Evolutionary conservation across 2,329 filamentous ascomycete genomes (phyloP).

Genomic region (Lachnellula subtilissima): DNA sequence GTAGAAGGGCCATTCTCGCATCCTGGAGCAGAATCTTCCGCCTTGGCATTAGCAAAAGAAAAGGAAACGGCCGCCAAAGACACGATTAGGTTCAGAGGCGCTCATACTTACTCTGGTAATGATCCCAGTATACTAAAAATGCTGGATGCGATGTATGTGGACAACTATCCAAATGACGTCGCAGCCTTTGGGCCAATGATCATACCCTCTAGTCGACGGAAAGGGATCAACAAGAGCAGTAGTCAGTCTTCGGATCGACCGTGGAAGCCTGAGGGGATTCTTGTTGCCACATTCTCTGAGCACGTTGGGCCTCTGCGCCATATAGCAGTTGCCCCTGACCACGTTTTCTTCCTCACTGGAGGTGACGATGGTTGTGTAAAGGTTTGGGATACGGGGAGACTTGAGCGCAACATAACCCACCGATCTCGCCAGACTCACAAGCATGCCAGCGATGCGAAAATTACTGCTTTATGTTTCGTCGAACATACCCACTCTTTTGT

Average conservation of each 20-base stretch:
- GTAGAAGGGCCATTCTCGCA: slow-evolving; percentile 47
- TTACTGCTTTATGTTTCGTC: slow-evolving; percentile 82
- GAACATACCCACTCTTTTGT: slow-evolving; percentile 93
- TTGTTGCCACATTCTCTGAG: slow-evolving; percentile 86
- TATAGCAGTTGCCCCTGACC: slow-evolving; percentile 78
- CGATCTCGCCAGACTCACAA: slow-evolving; percentile 81
- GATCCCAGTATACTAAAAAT: slow-evolving; percentile 64
- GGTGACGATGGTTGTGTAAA: slow-evolving; percentile 88
- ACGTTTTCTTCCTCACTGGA: slow-evolving; percentile 89
- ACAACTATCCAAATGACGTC: slow-evolving; percentile 63
- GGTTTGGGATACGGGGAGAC: slow-evolving; percentile 84
- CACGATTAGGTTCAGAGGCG: slow-evolving; percentile 50
- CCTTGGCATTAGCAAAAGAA: slow-evolving; percentile 34
- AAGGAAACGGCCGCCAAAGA: slow-evolving; percentile 33
- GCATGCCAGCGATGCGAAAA: slow-evolving; percentile 64
- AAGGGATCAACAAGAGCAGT: slow-evolving; percentile 37
- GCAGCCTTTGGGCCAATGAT: slow-evolving; percentile 76
- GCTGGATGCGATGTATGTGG: slow-evolving; percentile 79
- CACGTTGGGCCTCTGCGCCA: slow-evolving; percentile 79
- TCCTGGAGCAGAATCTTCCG: slow-evolving; percentile 31
- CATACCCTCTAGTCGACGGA: slow-evolving; percentile 58
- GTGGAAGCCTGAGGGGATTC: slow-evolving; percentile 79
- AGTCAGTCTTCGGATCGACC: slow-evolving; percentile 43
- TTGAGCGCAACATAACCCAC: slow-evolving; percentile 88
- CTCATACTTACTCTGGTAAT: slow-evolving; percentile 82